These are phyloP conservation scores for Cymbopogon citratus DNA, from an alignment of 176 grass and related monocot species.

Conservation along the genomic window DNA sequence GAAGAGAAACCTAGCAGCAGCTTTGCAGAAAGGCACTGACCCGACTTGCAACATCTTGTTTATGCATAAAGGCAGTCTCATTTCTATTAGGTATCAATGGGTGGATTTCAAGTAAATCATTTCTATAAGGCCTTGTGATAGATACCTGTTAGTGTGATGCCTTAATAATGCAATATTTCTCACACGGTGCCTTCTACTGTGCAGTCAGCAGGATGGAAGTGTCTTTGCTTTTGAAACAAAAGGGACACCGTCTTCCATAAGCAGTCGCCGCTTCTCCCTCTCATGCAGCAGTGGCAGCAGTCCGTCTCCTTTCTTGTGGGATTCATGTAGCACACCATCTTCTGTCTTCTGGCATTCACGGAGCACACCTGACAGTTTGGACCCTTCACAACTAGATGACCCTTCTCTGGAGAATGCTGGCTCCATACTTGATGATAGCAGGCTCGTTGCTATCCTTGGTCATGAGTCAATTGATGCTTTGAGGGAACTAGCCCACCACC, in stretches of 20 bases:
- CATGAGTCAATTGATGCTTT: background rate
- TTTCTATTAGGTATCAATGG: constrained; percentile 3
- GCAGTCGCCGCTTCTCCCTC: background rate
- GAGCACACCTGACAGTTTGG: background rate
- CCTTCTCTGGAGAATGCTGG: constrained; percentile 1
- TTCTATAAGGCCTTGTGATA: background rate
- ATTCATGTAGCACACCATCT: constrained; percentile 12
- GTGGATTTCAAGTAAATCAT: background rate
- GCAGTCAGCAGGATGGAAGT: background rate
- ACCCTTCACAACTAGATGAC: constrained; percentile 11
- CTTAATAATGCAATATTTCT: background rate
- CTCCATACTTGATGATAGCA: constrained; percentile 4
- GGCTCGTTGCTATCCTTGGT: constrained; percentile 6
- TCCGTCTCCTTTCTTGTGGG: background rate
- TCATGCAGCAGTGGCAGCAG: constrained; percentile 10
- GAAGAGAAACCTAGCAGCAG: constrained; percentile 5
- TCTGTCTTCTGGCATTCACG: constrained; percentile 11
- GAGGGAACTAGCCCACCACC: background rate
- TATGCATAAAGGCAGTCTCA: background rate
- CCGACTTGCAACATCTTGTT: constrained; percentile 10
- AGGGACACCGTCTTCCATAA: background rate
- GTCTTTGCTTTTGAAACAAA: background rate
- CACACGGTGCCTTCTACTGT: background rate
- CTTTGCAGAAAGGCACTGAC: background rate
- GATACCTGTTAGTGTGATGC: background rate